Percentiles rank a stretch among this genome's conserved stretches.
phyloP scores from a whole-genome alignment of 2,329 filamentous ascomycete genomes.

The Penicillium thymicola region DNA sequence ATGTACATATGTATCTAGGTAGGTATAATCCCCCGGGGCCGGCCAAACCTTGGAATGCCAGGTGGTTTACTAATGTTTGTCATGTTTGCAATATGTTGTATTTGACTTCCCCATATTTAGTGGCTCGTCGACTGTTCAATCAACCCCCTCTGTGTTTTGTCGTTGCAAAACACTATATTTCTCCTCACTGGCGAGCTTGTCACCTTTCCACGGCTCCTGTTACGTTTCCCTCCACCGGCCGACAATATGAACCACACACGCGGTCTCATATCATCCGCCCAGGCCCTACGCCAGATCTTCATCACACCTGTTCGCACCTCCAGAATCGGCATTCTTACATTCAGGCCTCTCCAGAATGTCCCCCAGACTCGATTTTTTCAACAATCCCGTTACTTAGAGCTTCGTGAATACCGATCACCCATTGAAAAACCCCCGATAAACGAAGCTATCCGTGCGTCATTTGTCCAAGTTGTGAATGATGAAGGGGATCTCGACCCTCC shows the following conservation, averaged over 20 bases:
- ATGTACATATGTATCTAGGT: background rate
- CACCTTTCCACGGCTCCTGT: background rate
- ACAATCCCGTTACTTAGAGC: conserved; percentile 11
- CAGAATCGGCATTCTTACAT: conserved; percentile 13
- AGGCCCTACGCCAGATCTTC: conserved; percentile 32
- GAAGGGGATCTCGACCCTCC: conserved; percentile 32
- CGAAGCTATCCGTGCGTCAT: conserved; percentile 33
- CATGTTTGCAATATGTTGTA: background rate
- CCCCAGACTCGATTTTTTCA: conserved; percentile 18
- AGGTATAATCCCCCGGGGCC: too few relatives aligned
- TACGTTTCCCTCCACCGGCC: background rate
- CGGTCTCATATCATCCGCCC: conserved; percentile 32
- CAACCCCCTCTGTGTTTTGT: background rate
- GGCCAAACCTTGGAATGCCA: too few relatives aligned
- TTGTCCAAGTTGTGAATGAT: conserved; percentile 36
- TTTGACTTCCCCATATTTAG: conserved; percentile 5
- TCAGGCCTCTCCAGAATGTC: conserved; percentile 5
- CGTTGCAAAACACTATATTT: background rate
- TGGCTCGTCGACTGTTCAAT: background rate
- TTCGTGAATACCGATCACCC: conserved; percentile 8
- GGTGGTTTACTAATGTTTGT: background rate
- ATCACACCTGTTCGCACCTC: conserved; percentile 19
- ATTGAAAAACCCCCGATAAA: conserved; percentile 26
- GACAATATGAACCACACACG: conserved; percentile 34
- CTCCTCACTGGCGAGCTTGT: background rate